Base-by-base conservation (phyloP, 1,139 yeast genomes). In the Diutina pseudorugosa region DNA sequence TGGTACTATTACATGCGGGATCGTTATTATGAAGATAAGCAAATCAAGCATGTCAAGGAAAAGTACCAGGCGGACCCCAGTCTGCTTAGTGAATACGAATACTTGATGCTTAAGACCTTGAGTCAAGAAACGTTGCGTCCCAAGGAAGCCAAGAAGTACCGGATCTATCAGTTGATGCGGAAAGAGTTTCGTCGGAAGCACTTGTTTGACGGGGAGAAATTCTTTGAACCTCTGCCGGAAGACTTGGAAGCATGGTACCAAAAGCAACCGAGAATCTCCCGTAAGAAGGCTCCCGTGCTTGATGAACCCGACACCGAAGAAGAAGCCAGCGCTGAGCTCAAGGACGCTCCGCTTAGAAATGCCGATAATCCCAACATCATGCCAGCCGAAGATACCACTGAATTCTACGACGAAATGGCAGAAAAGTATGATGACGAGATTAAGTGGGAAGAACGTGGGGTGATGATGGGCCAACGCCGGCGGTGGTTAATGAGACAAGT, bases 381-480 rank as follows among this genome's bases (percentile, higher is more conserved):
- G 51, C 82, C 85, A 2, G 76, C 95, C 1, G 76, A 80, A 60
- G 97, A 91, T 63, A 86, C 97, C 14, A 88, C 96, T 2, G 79
- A 75, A 4, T 86, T 90, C 60, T 93, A 85, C 63, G 94, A 93
- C 56, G 66, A 69, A 2, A 79, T 88, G 59, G 98, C 98, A 0
- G 76, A 71, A 12, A 86, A 80, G 16, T 93, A 93, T 65, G 98
- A 94, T 62, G 73, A 75, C 51, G 91, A 83, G 57, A 86, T 93
- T 57, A 82, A 85, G 61, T 79, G 88, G 76, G 98, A 93, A 71
- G 98, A 93, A 64, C 70, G 83, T 53, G 79, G 88, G 52, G 82
- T 94, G 56, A 76, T 87, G 51, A 80, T 93, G 78, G 95, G 96
- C 47, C 76, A 79, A 58, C 81, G 90, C 68, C 79, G 99, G 61